Evolutionary conservation across 2,329 filamentous ascomycete genomes (phyloP), one percentile per base, ranked within the genome.

Genomic region (Talaromyces islandicus): DNA sequence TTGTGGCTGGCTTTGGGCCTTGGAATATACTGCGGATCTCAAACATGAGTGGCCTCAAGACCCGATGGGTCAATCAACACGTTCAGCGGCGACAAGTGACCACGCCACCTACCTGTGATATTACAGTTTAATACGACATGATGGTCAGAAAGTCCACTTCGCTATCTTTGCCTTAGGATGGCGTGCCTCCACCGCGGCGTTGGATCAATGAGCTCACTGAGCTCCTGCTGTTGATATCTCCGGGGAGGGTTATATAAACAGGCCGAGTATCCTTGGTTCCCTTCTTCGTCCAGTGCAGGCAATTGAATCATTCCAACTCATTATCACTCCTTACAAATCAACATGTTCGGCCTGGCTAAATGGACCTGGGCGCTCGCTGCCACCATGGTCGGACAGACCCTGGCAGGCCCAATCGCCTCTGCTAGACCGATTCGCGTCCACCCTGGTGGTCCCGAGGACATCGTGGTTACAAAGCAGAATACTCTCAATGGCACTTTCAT

Each of bases 331-430:
- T 52, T 52, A 17, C 3, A 14, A 27, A 19, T 35, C 4, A 29
- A 46, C 27, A 61, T 61, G 59, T 56, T 35, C 21, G 50, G 54
- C 25, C 48, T 61, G 17, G 25, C 30, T 24, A 53, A 58, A 30
- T 55, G 25, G 51, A 46, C 51, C 55, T 57, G 12, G 59, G 59
- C 30, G 56, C 59, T 61, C 35, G 56, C 43, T 24, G 55, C 59
- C 51, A 21, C 57, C 35, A 38, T 61, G 38, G 27, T 50, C 48
- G 54, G 55, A 30, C 55, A 58, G 52, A 52, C 51, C 29, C 19
- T 61, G 51, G 59, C 59, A 27, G 10, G 10, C 24, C 25, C 43
- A 9, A 10, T 46, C 19, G 3, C 19, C 21, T 24, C 43, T 46
- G 5, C 3, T 38, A 12, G 30, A 35, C 53, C 53, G 7, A 17